These are phyloP conservation scores for Erodium trifolium DNA, from an alignment of 441 rosid species.

Conservation along the genomic window DNA sequence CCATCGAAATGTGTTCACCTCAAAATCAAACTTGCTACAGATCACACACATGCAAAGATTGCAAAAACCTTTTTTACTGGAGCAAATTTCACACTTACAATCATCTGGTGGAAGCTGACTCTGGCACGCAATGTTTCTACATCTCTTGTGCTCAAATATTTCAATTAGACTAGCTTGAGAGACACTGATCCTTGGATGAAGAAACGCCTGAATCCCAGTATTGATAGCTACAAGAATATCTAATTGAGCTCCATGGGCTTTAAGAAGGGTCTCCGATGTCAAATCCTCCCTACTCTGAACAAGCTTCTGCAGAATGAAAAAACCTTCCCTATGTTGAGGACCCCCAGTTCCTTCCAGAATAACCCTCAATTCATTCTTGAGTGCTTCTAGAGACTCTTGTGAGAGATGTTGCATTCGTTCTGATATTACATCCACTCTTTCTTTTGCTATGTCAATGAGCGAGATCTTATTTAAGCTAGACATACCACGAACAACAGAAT, in stretches of 20 bases:
- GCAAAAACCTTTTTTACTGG: slow-evolving; percentile 2
- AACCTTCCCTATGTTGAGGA: slow-evolving; percentile 1
- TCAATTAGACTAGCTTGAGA: background rate
- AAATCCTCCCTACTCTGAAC: background rate
- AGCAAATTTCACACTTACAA: slow-evolving; percentile 1
- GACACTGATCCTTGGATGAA: slow-evolving; percentile 1
- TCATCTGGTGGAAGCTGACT: slow-evolving; percentile 4
- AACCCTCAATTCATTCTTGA: background rate
- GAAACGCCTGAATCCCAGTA: background rate
- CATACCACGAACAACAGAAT: slow-evolving; percentile 1
- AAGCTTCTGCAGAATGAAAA: background rate
- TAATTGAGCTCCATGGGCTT: background rate
- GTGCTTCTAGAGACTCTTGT: slow-evolving; percentile 1
- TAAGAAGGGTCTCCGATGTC: background rate
- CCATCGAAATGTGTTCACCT: background rate
- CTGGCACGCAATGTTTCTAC: slow-evolving; percentile 5
- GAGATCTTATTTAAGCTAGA: background rate
- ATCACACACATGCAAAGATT: slow-evolving; percentile 4
- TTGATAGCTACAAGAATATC: background rate
- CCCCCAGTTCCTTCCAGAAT: slow-evolving; percentile 6
- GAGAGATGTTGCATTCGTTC: background rate
- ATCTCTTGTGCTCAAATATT: background rate
- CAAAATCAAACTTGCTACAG: slow-evolving; percentile 6
- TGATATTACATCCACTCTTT: slow-evolving; percentile 1
- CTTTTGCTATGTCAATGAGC: slow-evolving; percentile 6